Percentiles rank a stretch among this genome's conserved stretches.
Conservation (phyloP, 768 basidiomycete species). For the Xerocomus brunneocitrinus region DNA sequence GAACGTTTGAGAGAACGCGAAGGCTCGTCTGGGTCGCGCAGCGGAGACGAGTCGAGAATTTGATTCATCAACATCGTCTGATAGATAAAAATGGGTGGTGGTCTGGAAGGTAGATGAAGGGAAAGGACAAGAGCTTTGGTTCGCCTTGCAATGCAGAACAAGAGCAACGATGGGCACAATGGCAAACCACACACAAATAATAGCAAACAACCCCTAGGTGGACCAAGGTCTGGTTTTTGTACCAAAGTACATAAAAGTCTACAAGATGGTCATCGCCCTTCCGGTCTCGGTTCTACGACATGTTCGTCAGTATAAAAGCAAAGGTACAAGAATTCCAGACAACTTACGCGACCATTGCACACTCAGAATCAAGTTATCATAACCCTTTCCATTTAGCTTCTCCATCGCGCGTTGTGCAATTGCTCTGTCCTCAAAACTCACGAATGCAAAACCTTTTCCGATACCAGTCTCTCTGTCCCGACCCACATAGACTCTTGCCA, state of each 20-base stretch:
- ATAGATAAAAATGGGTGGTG: background rate
- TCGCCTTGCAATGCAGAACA: background rate
- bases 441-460: constrained; percentile 96
- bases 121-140: background rate
- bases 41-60: constrained; percentile 32
- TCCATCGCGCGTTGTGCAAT: constrained; percentile 85
- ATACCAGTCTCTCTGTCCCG: constrained; percentile 91
- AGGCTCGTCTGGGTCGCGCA: constrained; percentile 11
- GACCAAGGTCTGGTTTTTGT: no score
- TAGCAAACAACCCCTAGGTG: background rate
- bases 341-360: constrained; percentile 63
- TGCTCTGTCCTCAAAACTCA: constrained; percentile 83
- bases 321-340: background rate
- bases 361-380: constrained; percentile 83
- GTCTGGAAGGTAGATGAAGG: background rate
- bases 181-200: background rate
- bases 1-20: constrained; percentile 52
- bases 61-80: constrained; percentile 29
- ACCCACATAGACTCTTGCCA: constrained; percentile 90
- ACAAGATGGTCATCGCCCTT: constrained; percentile 28
- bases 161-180: background rate
- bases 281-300: constrained; percentile 41
- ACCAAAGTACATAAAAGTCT: background rate
- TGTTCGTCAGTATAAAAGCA: background rate
- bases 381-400: constrained; percentile 88